Conservation (phyloP, 208 protist genomes). For the Crithidia thermophila region DNA sequence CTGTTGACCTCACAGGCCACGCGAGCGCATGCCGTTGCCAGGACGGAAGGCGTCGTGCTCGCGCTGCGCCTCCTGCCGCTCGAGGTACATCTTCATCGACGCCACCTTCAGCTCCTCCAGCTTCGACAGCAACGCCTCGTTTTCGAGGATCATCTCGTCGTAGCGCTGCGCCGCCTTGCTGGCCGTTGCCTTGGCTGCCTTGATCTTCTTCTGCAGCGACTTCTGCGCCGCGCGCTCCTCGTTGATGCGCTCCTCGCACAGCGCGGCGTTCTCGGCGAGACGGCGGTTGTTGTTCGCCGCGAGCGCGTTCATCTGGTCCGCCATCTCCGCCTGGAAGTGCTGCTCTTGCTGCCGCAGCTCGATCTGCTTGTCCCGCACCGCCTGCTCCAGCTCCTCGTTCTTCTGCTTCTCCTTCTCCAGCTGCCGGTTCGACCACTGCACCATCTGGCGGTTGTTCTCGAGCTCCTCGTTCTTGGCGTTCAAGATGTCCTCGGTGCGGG, state of each 20-base stretch:
- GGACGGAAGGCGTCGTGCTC: conserved; percentile 66
- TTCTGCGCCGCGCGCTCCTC: conserved; percentile 86
- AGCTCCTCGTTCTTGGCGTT: conserved; percentile 75
- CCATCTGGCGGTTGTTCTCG: conserved; percentile 87
- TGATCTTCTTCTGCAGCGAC: conserved; percentile 85
- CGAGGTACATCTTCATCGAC: conserved; percentile 90
- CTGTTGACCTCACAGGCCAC: conserved; percentile 34
- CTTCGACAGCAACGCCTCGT: conserved; percentile 81
- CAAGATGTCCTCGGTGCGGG: conserved; percentile 71
- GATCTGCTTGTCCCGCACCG: conserved; percentile 72
- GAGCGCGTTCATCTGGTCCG: conserved; percentile 81
- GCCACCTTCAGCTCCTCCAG: conserved; percentile 91
- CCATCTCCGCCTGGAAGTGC: conserved; percentile 62
- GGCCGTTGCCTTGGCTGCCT: conserved; percentile 74
- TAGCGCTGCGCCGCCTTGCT: conserved; percentile 89
- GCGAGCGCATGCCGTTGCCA: conserved; percentile 43
- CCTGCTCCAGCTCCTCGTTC: conserved; percentile 74
- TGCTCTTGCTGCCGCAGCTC: conserved; percentile 83
- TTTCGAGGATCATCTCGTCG: conserved; percentile 93
- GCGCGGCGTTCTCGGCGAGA: conserved; percentile 74
- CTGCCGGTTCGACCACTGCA: conserved; percentile 87
- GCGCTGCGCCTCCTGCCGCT: conserved; percentile 84
- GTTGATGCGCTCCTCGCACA: conserved; percentile 79
- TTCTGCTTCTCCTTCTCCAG: conserved; percentile 89
- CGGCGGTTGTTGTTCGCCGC: conserved; percentile 83